These are phyloP conservation scores for Chernovozyma aurita DNA, from an alignment of 1,139 yeast genomes.

Conservation along the genomic window DNA sequence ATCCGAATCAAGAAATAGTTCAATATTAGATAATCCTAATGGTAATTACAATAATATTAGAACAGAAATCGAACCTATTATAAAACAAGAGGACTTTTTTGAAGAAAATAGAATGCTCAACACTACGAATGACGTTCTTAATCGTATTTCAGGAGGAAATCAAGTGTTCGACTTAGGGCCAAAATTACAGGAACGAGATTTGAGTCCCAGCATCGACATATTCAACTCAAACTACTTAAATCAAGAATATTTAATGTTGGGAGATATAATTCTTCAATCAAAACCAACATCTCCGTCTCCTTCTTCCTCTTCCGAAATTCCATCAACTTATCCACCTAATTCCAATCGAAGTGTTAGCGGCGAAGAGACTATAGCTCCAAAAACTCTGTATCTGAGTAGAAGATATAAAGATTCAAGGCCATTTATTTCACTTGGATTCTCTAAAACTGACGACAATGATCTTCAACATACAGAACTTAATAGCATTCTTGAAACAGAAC, in stretches of 20 bases:
- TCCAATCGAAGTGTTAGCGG: conserved; percentile 8
- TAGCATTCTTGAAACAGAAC: background rate
- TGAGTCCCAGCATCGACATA: conserved; percentile 13
- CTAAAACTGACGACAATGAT: conserved; percentile 15
- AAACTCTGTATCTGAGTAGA: conserved; percentile 7
- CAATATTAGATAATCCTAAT: conserved; percentile 3
- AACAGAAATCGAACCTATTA: background rate
- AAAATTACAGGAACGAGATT: conserved; percentile 7
- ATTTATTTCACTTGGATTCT: conserved; percentile 38
- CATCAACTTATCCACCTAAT: conserved; percentile 5
- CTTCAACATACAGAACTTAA: background rate
- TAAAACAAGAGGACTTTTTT: background rate
- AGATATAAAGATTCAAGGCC: conserved; percentile 34
- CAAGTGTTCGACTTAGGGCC: background rate
- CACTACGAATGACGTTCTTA: conserved; percentile 39
- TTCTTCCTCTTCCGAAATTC: conserved; percentile 23
- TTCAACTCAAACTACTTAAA: conserved; percentile 42
- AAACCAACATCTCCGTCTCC: conserved; percentile 52
- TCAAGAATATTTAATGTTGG: conserved; percentile 57
- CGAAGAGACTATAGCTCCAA: conserved; percentile 7
- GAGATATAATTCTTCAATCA: conserved; percentile 47
- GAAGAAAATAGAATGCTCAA: conserved; percentile 20
- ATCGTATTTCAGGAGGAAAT: conserved; percentile 15
- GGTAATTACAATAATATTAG: background rate
- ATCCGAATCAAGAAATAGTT: conserved; percentile 7